These are phyloP conservation scores for Fusarium dlaminii DNA, from an alignment of 2,329 filamentous ascomycete genomes.

Conservation along the genomic window DNA sequence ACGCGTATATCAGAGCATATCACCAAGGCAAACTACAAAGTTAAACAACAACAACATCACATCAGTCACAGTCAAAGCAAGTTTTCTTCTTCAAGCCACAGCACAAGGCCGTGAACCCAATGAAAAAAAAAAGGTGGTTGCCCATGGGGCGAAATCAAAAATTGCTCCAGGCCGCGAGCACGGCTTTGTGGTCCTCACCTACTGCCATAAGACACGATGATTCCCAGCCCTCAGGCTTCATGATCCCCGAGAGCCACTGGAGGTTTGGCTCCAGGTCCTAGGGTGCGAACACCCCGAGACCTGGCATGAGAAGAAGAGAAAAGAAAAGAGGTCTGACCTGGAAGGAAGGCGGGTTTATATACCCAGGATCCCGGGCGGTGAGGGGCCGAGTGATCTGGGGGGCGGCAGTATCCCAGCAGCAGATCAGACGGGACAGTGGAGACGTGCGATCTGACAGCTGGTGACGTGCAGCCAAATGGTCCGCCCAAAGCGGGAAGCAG, in stretches of 20 bases:
- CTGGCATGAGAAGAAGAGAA: background rate
- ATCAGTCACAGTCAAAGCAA: background rate
- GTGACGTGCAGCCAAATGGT: background rate
- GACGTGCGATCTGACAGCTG: background rate
- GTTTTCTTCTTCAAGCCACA: conserved; percentile 35
- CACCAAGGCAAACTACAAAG: background rate
- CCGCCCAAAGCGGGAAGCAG: background rate
- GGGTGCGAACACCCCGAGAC: too few species aligned
- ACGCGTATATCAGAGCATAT: background rate
- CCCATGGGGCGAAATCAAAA: conserved; percentile 14
- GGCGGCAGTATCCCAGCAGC: background rate
- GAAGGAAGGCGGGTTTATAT: conserved; percentile 2
- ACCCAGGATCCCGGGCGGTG: conserved; percentile 5
- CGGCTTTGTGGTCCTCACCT: background rate
- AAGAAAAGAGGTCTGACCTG: background rate
- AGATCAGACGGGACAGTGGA: background rate
- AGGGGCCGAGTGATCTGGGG: conserved; percentile 21
- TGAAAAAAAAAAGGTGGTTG: conserved; percentile 19
- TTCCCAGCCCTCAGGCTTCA: conserved; percentile 17
- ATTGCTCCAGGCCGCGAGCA: background rate
- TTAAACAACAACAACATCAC: background rate
- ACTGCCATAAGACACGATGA: background rate
- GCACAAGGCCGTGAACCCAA: conserved; percentile 24
- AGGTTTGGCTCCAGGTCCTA: background rate
- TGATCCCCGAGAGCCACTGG: conserved; percentile 22